Base-by-base conservation (phyloP, 306 rosid species). In the Fagus sylvatica region DNA sequence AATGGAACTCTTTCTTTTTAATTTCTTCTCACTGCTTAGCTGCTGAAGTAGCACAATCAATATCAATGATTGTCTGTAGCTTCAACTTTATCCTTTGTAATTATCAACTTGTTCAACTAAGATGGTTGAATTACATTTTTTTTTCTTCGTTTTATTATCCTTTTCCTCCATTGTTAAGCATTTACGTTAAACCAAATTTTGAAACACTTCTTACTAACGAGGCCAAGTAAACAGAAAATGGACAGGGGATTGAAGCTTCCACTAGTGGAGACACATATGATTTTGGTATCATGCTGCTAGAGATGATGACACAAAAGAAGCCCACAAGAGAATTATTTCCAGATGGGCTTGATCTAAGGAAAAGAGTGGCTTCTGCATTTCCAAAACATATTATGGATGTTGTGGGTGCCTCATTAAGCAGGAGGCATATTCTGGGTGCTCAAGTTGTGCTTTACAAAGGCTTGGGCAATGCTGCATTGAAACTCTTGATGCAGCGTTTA, bases 221-320 rank as follows among this genome's bases (percentile, higher is more conserved):
- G 2, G 3, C 3, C 19, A 61, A 10, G 12, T 5, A n/a, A 49
- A 13, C 77, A 82, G 56, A 82, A 74, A 69, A 69, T 56, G 80
- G 56, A 15, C 80, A 74, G 46, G 83, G 86, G 4, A 12, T 32
- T 43, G 82, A 64, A 68, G 82, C 73, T 28, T 72, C 82, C 32
- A 64, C 75, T 9, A 81, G 77, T 65, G 81, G 81, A 37, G 83
- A 69, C 39, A 51, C 60, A 48, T 78, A 74, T 33, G 74, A 80
- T 71, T 82, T 74, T 53, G 80, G 72, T 34, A 73, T 79, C 3
- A 66, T 78, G 60, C 40, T 78, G 53, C 77, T 61, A 0, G 86
- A 83, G 75, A 74, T 74, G 80, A 60, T 74, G 5, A 83, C 83
- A 11, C 1, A 59, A 61, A 83, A 71, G 56, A 53, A 76, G 39